Evolutionary conservation across 257 asterid genomes (phyloP).

Genomic region (Jaltomata sinuosa): DNA sequence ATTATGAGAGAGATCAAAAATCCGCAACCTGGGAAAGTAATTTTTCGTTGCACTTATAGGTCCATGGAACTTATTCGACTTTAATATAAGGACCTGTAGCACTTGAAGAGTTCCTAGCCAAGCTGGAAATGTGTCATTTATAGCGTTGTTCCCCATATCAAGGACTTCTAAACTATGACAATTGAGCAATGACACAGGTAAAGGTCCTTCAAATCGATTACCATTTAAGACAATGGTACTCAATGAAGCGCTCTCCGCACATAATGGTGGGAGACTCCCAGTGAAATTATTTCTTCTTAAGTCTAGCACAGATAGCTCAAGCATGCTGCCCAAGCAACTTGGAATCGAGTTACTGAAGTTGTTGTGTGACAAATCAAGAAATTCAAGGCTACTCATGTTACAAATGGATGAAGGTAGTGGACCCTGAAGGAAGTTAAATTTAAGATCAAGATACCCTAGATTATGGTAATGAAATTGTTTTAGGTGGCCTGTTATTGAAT

Average conservation of each 20-base stretch:
- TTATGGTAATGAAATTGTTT: fast-evolving
- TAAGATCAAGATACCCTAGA: background rate
- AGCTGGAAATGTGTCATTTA: background rate
- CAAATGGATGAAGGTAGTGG: background rate
- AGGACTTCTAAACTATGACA: background rate
- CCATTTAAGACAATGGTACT: background rate
- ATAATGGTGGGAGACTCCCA: background rate
- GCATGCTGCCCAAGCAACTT: background rate
- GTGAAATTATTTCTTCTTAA: background rate
- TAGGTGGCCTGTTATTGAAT: background rate
- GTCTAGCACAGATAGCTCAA: background rate
- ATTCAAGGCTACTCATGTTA: fast-evolving
- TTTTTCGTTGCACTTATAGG: background rate
- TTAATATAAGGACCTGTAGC: slow-evolving; percentile 1
- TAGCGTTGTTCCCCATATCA: background rate
- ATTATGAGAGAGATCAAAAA: background rate
- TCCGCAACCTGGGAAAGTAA: background rate
- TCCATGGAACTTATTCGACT: background rate
- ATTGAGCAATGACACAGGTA: background rate
- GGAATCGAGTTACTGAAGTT: background rate
- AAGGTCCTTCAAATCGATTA: background rate
- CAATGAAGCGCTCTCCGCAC: background rate
- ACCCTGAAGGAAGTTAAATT: background rate
- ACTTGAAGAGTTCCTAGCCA: background rate
- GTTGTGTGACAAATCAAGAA: background rate